Evolutionary conservation across 169 alveolate species (phyloP), one percentile per base, ranked within the genome.

Genomic region (Plasmodium yoelii): DNA sequence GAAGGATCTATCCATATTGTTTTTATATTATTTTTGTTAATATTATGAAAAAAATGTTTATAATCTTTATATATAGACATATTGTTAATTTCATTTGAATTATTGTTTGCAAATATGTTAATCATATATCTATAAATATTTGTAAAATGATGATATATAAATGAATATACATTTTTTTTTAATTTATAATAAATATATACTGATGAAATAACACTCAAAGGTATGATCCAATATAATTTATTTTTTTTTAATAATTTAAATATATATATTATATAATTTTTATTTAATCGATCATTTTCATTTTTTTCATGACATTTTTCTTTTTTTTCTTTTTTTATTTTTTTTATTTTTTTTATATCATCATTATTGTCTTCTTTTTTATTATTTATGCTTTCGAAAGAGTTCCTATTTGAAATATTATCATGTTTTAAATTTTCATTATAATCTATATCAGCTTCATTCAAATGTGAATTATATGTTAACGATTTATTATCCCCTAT

Each of bases 181-280:
- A 56, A 68, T 56, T 56, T 84, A 42, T 84, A 84, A 63, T 57
- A 84, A 13, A 84, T 60, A 53, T 84, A 84, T 5, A 60, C 64
- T 6, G 56, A 55, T 1, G 82, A 47, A 1, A 84, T 4, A 2
- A 84, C 61, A 26, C 69, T 84, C n/a, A 84, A 13, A 7, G 91
- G 91, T 8, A 84, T n/a, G 12, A 84, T 2, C 91, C 91, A 84
- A 28, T 84, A 84, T 3, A 19, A 55, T 44, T 84, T 84, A 13
- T 84, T 84, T 1, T 68, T 68, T 22, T 57, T 53, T 53, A 84
- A 9, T 3, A 12, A 49, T 5, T 84, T 65, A 42, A 56, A 69
- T 4, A 84, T 9, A 6, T 26, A 22, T 3, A 26, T 42, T 8
- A 84, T 2, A 49, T 68, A 67, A 15, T 69, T 68, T 46, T 69